phyloP scores from a whole-genome alignment of 106 monocot genomes.

The Cymbidium sinense region DNA sequence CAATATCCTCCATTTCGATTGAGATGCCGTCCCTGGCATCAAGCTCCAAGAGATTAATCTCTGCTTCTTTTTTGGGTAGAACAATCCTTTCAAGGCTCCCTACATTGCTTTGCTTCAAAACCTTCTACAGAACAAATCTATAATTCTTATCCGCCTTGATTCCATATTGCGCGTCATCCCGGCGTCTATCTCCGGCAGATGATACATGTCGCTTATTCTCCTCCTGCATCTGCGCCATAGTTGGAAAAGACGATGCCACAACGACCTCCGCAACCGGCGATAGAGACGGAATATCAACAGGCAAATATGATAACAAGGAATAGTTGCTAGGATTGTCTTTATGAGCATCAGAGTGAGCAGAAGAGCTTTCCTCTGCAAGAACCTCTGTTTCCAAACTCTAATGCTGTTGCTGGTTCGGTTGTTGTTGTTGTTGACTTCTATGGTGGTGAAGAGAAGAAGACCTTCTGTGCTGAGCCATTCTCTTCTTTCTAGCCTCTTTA shows the following conservation, averaged over 20 bases:
- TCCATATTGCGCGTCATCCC: slow-evolving; percentile 19
- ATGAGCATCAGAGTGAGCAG: neutral
- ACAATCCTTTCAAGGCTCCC: slow-evolving; percentile 92
- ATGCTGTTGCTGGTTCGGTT: neutral
- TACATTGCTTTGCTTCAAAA: slow-evolving; percentile 95
- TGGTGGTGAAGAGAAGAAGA: slow-evolving; percentile 54
- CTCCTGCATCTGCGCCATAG: neutral
- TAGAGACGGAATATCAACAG: neutral
- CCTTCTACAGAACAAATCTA: slow-evolving; percentile 88
- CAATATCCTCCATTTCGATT: slow-evolving; percentile 89
- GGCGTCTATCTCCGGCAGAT: neutral
- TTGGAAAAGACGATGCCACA: neutral
- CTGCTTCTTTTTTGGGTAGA: slow-evolving; percentile 97
- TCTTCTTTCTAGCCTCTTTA: slow-evolving; percentile 86
- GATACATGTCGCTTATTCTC: neutral
- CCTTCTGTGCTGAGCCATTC: slow-evolving; percentile 86
- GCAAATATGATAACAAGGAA: slow-evolving; percentile 21
- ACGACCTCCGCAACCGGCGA: too few species aligned
- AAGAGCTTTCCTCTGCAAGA: neutral
- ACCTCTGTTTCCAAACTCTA: neutral
- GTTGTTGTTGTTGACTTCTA: slow-evolving; percentile 10
- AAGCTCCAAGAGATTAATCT: slow-evolving; percentile 77
- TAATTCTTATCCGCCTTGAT: slow-evolving; percentile 71
- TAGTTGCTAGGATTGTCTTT: slow-evolving; percentile 6
- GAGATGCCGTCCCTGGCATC: slow-evolving; percentile 85